These are phyloP conservation scores for Neoascochyta sp. DNA, from an alignment of 2,329 filamentous ascomycete genomes.

Conservation along the genomic window DNA sequence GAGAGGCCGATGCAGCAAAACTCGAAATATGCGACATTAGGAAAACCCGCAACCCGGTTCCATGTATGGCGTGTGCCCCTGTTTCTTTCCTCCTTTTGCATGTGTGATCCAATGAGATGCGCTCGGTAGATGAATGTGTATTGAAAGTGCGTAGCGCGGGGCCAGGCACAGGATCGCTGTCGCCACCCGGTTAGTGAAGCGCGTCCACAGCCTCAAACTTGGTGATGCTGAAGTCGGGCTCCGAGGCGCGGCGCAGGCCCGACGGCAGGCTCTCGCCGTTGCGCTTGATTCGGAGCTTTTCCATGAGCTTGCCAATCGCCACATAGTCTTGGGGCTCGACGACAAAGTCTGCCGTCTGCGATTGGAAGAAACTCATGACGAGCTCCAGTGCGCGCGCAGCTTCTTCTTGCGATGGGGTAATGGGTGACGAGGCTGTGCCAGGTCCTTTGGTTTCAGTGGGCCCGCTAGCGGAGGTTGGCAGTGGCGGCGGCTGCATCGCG, in stretches of 20 bases:
- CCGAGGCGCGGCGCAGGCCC: constrained; percentile 35
- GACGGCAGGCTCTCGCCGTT: constrained; percentile 32
- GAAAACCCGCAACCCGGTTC: background rate
- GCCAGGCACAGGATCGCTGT: constrained; percentile 9
- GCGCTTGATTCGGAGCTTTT: constrained; percentile 73
- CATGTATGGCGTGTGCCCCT: too few relatives aligned
- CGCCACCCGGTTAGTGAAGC: constrained; percentile 20
- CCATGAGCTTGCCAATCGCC: constrained; percentile 75
- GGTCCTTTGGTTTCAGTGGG: constrained; percentile 19
- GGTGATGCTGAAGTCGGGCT: constrained; percentile 28
- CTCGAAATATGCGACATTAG: background rate
- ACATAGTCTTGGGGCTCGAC: constrained; percentile 75
- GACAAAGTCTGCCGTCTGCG: constrained; percentile 63
- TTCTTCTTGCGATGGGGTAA: constrained; percentile 74
- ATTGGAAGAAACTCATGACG: constrained; percentile 76
- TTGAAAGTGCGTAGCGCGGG: constrained; percentile 7
- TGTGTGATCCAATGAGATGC: constrained; percentile 2
- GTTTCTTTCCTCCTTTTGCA: constrained; percentile 3
- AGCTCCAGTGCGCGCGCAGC: constrained; percentile 77
- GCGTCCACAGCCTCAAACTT: constrained; percentile 32
- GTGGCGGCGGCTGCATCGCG: constrained; percentile 47
- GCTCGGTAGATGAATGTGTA: constrained; percentile 2
- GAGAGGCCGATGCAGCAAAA: background rate
- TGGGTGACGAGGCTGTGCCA: constrained; percentile 46
- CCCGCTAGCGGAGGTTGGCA: constrained; percentile 41